Evolutionary conservation across 805 yeast species (phyloP).

Genomic region (Wickerhamomyces canadensis): DNA sequence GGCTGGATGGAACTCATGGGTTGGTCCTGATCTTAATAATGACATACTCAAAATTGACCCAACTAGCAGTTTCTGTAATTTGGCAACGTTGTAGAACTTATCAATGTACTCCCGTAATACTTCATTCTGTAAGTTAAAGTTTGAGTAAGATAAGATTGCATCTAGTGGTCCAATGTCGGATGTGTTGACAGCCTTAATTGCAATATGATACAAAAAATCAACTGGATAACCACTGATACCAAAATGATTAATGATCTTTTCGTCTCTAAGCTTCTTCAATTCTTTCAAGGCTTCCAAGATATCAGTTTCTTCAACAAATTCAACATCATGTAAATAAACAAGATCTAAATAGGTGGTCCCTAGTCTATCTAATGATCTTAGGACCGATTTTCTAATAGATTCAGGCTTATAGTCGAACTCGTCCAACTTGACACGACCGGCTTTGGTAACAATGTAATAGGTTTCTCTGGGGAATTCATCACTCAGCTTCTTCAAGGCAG

Average conservation of each 20-base stretch:
- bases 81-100: slow-evolving; percentile 45
- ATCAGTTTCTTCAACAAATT: slow-evolving; percentile 56
- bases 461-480: slow-evolving; percentile 47
- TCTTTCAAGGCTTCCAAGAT: slow-evolving; percentile 60
- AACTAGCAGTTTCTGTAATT: slow-evolving; percentile 56
- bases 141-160: slow-evolving; percentile 70
- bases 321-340: slow-evolving; percentile 86
- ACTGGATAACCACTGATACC: slow-evolving; percentile 91
- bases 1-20: slow-evolving; percentile 82
- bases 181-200: slow-evolving; percentile 29
- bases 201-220: slow-evolving; percentile 52
- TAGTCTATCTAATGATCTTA: slow-evolving; percentile 62
- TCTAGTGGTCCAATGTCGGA: slow-evolving; percentile 60
- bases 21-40: slow-evolving; percentile 57
- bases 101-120: slow-evolving; percentile 40
- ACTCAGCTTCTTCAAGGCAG: slow-evolving; percentile 42
- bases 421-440: slow-evolving; percentile 65
- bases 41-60: slow-evolving; percentile 92
- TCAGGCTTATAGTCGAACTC: slow-evolving; percentile 71
- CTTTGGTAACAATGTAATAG: slow-evolving; percentile 76
- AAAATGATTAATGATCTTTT: slow-evolving; percentile 57
- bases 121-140: slow-evolving; percentile 78
- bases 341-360: slow-evolving; percentile 67
- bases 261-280: slow-evolving; percentile 51
- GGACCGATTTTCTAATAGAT: slow-evolving; percentile 56